Evolutionary conservation across 2,329 filamentous ascomycete species (phyloP).

Genomic region (Escovopsis sp.): DNA sequence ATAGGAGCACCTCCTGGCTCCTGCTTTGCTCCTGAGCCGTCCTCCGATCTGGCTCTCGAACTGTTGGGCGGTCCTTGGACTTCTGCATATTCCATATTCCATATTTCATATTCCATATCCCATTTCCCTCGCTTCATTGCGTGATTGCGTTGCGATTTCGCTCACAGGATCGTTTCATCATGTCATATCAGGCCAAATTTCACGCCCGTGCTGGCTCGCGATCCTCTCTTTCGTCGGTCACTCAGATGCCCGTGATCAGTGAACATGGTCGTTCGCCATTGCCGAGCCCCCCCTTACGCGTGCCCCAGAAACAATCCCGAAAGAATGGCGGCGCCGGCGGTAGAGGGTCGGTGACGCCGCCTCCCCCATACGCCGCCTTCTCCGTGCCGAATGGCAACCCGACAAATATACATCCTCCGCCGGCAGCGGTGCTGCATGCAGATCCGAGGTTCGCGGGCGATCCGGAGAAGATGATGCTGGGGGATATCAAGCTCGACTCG

Average conservation of each 20-base stretch:
- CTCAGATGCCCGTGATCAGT: slow-evolving; percentile 22
- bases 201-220: slow-evolving; percentile 6
- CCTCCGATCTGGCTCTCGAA: background rate
- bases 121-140: background rate
- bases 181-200: slow-evolving; percentile 2
- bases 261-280: slow-evolving; percentile 17
- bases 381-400: slow-evolving; percentile 2
- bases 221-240: slow-evolving; percentile 13
- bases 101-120: too few species aligned
- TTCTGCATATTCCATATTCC: too few species aligned
- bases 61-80: background rate
- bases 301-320: slow-evolving; percentile 16
- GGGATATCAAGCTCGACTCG: slow-evolving; percentile 4
- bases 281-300: slow-evolving; percentile 14
- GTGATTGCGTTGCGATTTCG: background rate
- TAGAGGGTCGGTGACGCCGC: slow-evolving; percentile 7
- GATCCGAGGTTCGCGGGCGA: slow-evolving; percentile 5
- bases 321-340: slow-evolving; percentile 7
- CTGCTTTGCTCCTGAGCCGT: background rate
- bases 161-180: background rate
- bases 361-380: slow-evolving; percentile 4
- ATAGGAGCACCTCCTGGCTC: too few species aligned
- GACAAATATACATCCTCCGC: background rate
- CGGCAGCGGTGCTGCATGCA: background rate
- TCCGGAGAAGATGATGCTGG: slow-evolving; percentile 1